Conservation (phyloP, 768 basidiomycete genomes). For the Chlorophyllum brunneum region DNA sequence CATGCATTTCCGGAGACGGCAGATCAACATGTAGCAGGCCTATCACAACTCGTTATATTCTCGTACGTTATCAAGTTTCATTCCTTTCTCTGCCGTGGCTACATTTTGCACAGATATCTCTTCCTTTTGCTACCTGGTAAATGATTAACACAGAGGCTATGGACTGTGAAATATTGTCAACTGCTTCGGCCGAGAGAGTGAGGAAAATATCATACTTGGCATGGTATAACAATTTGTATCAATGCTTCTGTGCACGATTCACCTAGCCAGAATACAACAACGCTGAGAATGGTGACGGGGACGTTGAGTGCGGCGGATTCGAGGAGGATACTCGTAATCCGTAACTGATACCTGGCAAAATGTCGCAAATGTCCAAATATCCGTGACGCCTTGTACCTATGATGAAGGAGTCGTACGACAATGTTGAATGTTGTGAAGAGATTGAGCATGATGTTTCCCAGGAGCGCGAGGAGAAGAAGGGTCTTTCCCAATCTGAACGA, state of each 20-base stretch:
- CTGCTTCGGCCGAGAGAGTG: too few relatives aligned
- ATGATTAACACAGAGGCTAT: neutral
- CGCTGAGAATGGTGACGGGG: neutral
- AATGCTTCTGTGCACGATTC: neutral
- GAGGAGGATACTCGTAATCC: neutral
- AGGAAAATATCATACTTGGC: too few relatives aligned
- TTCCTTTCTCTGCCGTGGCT: too few relatives aligned
- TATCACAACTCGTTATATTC: too few relatives aligned
- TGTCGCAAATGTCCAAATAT: neutral
- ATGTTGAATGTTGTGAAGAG: neutral
- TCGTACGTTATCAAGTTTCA: too few relatives aligned
- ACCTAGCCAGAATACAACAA: neutral
- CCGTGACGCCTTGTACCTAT: neutral
- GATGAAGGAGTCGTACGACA: neutral
- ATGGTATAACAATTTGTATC: neutral
- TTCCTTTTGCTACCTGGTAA: constrained; percentile 2
- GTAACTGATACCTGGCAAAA: neutral
- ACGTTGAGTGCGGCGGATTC: neutral
- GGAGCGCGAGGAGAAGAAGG: neutral
- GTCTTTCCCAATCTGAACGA: too few relatives aligned
- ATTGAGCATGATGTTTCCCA: neutral
- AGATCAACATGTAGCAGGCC: too few relatives aligned
- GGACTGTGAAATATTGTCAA: neutral
- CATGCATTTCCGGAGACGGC: too few relatives aligned
- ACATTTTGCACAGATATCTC: neutral